phyloP scores from a whole-genome alignment of 345 rosid genomes.

The Populus ilicifolia region DNA sequence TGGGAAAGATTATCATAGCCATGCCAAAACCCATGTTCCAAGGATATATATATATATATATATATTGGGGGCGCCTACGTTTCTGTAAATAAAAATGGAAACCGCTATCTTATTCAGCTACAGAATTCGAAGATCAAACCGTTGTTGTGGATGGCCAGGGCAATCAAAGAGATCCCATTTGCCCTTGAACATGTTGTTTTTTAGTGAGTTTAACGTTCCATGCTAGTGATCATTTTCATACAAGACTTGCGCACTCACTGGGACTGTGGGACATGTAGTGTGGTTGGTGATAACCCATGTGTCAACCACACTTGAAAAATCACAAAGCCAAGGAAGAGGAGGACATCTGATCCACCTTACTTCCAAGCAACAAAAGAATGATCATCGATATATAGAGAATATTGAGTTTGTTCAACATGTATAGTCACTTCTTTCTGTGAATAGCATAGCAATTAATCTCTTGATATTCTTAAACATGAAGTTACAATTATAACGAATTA shows the following conservation, averaged over 20 bases:
- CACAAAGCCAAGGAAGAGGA: conserved; percentile 10
- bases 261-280: not conserved
- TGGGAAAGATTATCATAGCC: no score
- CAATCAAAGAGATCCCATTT: not conserved
- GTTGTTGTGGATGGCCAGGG: not conserved
- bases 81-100: not conserved
- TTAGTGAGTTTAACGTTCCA: conserved; percentile 14
- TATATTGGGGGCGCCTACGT: no score
- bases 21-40: not conserved
- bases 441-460: not conserved
- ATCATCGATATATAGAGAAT: not conserved
- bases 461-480: conserved; percentile 8
- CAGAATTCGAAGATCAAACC: not conserved
- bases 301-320: conserved; percentile 11
- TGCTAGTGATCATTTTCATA: conserved; percentile 14
- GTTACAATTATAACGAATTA: not conserved
- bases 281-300: conserved; percentile 16
- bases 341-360: conserved; percentile 36
- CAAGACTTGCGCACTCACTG: not conserved
- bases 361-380: conserved; percentile 9
- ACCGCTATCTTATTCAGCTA: not conserved
- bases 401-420: no score
- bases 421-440: not conserved
- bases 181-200: not conserved
- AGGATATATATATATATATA: no score